Evolutionary conservation across 352 stramenopile species (phyloP).

Genomic region (Elongisporangium prolatum): DNA sequence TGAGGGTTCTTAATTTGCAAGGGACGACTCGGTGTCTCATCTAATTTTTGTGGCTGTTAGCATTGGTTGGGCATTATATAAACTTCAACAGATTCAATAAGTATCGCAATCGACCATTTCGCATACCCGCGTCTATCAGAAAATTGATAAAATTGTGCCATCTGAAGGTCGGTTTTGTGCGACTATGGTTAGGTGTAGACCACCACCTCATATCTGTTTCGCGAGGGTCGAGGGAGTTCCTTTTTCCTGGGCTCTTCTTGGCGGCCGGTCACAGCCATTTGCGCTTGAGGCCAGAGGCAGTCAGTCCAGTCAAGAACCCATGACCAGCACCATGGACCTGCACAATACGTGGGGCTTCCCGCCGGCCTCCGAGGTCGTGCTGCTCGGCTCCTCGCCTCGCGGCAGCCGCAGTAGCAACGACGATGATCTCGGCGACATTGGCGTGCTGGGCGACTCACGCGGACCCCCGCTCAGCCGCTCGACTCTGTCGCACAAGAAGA

Average conservation of each 20-base stretch:
- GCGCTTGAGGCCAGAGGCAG: neutral
- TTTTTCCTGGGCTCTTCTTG: neutral
- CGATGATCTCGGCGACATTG: conserved; percentile 2
- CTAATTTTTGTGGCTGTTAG: neutral
- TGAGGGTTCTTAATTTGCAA: neutral
- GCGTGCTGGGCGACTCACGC: conserved; percentile 2
- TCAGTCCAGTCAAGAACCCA: neutral
- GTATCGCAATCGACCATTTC: neutral
- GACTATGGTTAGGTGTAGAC: neutral
- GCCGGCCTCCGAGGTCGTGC: conserved; percentile 21
- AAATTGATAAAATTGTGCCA: neutral
- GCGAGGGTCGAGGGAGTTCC: neutral
- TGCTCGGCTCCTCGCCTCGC: conserved; percentile 16
- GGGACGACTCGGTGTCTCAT: neutral
- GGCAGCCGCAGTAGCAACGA: conserved; percentile 20
- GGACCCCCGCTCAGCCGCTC: neutral
- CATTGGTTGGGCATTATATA: neutral
- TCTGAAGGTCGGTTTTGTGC: neutral
- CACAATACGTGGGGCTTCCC: neutral
- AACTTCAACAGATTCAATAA: neutral
- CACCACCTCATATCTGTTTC: neutral
- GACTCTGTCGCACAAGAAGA: neutral
- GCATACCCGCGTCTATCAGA: neutral
- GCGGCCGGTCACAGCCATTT: neutral
- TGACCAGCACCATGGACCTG: neutral